Conservation (phyloP, 2,329 filamentous ascomycete genomes). For the Stemphylium beticola region DNA sequence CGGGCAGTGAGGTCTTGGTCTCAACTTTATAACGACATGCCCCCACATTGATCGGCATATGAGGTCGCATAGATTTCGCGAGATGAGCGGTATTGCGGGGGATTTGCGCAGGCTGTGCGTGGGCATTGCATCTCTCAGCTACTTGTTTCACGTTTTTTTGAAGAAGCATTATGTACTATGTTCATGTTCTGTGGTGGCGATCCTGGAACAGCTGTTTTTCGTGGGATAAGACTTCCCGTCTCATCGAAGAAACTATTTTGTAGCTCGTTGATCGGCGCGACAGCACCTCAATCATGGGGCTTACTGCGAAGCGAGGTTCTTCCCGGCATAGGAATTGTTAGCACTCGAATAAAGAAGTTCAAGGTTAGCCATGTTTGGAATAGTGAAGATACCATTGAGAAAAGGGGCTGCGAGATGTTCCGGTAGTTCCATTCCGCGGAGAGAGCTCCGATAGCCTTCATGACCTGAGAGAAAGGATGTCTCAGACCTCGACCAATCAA, state of each 20-base stretch:
- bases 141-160: no score
- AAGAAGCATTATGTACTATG: no score
- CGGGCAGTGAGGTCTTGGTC: no score
- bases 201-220: neutral
- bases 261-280: neutral
- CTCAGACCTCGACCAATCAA: no score
- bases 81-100: neutral
- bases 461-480: no score
- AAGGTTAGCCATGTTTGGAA: neutral
- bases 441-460: no score
- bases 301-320: neutral
- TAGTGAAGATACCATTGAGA: neutral
- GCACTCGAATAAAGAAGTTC: neutral
- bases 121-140: neutral
- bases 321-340: neutral
- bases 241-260: neutral
- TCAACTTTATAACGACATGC: no score
- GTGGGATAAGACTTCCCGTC: neutral
- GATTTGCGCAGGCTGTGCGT: neutral
- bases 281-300: neutral
- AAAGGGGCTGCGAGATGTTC: no score
- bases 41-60: no score
- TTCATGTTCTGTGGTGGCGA: no score
- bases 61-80: no score
- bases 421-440: no score